These are phyloP conservation scores for Paecilomyces niveus DNA, from an alignment of 2,329 filamentous ascomycete genomes.

Conservation along the genomic window DNA sequence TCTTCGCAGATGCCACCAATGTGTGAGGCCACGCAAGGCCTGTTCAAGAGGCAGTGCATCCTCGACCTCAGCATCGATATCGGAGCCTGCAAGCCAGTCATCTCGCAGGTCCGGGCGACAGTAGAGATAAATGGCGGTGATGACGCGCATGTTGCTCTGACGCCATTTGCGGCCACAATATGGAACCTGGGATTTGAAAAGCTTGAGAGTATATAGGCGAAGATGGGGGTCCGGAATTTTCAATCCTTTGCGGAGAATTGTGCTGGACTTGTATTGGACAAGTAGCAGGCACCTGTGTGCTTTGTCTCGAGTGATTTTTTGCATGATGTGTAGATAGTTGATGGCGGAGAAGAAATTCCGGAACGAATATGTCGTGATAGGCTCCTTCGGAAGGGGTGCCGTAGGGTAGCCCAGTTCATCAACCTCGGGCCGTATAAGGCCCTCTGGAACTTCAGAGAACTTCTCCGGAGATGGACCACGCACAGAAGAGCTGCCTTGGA, in stretches of 20 bases:
- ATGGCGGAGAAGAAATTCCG: conserved; percentile 94
- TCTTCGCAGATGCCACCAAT: conserved; percentile 83
- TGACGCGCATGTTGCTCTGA: conserved; percentile 96
- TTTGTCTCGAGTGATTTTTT: conserved; percentile 95
- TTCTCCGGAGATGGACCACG: conserved; percentile 18
- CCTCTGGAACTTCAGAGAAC: conserved; percentile 15
- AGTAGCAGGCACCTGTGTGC: conserved; percentile 89
- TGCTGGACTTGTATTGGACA: conserved; percentile 90
- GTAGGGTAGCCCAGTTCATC: conserved; percentile 81
- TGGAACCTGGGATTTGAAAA: conserved; percentile 97
- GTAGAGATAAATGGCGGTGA: conserved; percentile 92
- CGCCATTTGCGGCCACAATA: conserved; percentile 98
- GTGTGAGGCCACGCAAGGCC: conserved; percentile 77
- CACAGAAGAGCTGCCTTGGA: conserved; percentile 19
- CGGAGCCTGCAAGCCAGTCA: conserved; percentile 84
- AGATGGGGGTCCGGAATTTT: conserved; percentile 84
- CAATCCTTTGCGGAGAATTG: conserved; percentile 83
- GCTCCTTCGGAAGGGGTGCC: conserved; percentile 57
- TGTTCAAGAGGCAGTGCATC: conserved; percentile 88
- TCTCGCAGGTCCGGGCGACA: conserved; percentile 88
- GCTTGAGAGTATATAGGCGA: conserved; percentile 88
- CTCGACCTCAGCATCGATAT: conserved; percentile 90
- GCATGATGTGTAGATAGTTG: conserved; percentile 91
- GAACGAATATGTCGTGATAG: conserved; percentile 84
- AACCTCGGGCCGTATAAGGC: conserved; percentile 49